Evolutionary conservation across 441 rosid species (phyloP), one percentile per base, ranked within the genome.

Genomic region (Metrosideros polymorpha): DNA sequence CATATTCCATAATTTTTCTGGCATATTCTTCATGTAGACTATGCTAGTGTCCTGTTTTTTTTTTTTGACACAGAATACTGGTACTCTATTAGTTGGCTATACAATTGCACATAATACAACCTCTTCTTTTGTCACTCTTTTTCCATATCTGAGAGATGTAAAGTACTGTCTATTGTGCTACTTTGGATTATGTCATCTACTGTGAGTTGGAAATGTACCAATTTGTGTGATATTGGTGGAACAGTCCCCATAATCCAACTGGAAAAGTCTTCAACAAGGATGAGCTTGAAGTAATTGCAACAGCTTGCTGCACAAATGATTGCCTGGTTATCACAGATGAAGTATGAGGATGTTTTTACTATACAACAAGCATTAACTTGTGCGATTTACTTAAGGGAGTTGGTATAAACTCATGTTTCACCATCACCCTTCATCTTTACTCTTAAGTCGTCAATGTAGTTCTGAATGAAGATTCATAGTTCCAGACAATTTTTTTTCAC

Each of bases 181-280:
- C 77, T 66, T 66, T 66, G 77, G 77, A 35, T 66, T 51, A 42
- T 57, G 8, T 82, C 53, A 61, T 83, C 35, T 56, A 30, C 54
- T 29, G 50, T 50, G 85, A 61, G 89, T 83, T 84, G 8, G 29
- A 79, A 53, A n/a, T 45, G 63, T 59, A 85, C 90, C 88, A 79
- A 91, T 88, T 83, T 66, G 87, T 84, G 77, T 35, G 45, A 66
- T 66, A 66, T 66, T 66, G 82, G 86, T 90, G 86, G 86, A 57
- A 84, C 93, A 93, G 95, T 89, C 95, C 96, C 89, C 95, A 93
- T 84, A 94, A 94, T 89, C 95, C 97, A 59, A 94, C 94, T 29
- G 96, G 96, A 85, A 94, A 94, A 88, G 94, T 93, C 89, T 94
- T 94, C 89, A 82, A 91, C 39, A 83, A 66, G 88, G 92, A 84